Evolutionary conservation across 768 basidiomycete species (phyloP).

Genomic region (Russula sp.): DNA sequence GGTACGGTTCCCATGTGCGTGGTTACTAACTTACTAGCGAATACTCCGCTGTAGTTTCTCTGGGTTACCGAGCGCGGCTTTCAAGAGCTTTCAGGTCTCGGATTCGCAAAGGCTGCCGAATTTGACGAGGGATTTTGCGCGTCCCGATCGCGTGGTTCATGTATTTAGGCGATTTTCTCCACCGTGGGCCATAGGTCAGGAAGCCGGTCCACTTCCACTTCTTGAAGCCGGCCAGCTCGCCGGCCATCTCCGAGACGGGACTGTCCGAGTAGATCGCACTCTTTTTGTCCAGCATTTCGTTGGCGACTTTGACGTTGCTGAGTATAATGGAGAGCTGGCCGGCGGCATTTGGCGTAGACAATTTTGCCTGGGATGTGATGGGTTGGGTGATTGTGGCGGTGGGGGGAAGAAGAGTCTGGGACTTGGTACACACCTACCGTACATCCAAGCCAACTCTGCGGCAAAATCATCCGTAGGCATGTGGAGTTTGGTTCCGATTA

Average conservation of each 20-base stretch:
- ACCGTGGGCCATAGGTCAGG: neutral
- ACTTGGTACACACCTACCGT: neutral
- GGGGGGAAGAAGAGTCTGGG: neutral
- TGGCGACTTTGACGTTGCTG: neutral
- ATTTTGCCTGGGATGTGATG: constrained; percentile 1
- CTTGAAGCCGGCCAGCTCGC: constrained; percentile 5
- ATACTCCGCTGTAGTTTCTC: neutral
- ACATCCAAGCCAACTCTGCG: neutral
- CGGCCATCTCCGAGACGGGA: constrained; percentile 8
- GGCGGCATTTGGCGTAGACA: neutral
- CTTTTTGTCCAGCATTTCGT: constrained; percentile 10
- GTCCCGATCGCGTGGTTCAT: constrained; percentile 10
- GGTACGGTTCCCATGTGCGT: constrained; percentile 22
- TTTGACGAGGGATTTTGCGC: constrained; percentile 1
- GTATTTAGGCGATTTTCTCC: constrained; percentile 5
- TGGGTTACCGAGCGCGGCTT: neutral
- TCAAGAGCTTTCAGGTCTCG: constrained; percentile 1
- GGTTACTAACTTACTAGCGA: constrained; percentile 1
- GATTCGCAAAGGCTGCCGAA: neutral
- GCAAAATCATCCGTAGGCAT: neutral
- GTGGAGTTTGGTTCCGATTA: constrained; percentile 6
- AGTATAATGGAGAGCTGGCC: constrained; percentile 7
- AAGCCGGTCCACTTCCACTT: neutral
- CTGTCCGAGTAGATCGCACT: constrained; percentile 10
- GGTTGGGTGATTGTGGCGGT: neutral